These are phyloP conservation scores for Phytopythium cucurbitacearum DNA, from an alignment of 352 stramenopile genomes.

Conservation along the genomic window DNA sequence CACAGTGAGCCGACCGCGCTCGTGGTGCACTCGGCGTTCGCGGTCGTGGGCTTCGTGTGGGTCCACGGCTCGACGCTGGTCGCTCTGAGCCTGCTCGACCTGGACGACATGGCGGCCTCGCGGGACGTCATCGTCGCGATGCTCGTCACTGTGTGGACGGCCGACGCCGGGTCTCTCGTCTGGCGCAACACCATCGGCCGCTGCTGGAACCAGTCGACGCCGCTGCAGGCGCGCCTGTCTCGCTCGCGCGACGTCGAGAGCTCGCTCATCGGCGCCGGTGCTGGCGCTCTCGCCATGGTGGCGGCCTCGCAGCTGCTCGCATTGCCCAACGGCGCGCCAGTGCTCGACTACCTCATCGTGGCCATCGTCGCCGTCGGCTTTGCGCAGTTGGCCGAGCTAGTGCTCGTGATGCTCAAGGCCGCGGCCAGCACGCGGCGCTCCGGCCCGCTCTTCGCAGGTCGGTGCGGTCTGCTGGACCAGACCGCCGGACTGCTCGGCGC, in stretches of 20 bases:
- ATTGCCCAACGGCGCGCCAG: neutral
- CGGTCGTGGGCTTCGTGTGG: neutral
- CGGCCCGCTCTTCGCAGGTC: no score
- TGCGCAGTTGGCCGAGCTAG: neutral
- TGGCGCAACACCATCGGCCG: neutral
- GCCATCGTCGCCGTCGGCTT: neutral
- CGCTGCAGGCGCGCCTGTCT: slow-evolving; percentile 1
- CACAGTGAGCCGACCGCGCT: neutral
- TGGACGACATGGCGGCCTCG: neutral
- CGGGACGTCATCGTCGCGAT: neutral
- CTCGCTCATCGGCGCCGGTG: neutral
- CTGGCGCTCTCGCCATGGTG: neutral
- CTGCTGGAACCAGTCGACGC: slow-evolving; percentile 4
- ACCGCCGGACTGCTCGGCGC: neutral
- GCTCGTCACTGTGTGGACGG: neutral
- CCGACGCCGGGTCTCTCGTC: neutral
- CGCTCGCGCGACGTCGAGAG: slow-evolving; percentile 1
- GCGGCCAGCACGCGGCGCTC: neutral
- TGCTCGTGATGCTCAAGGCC: slow-evolving; percentile 1
- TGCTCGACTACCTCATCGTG: slow-evolving; percentile 1
- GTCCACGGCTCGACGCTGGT: neutral
- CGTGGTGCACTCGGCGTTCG: neutral
- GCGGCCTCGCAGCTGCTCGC: neutral
- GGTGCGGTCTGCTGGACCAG: neutral
- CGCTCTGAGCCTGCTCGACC: slow-evolving; percentile 2